Evolutionary conservation across 2,329 filamentous ascomycete species (phyloP).

Genomic region (Lasiodiplodia sp.): DNA sequence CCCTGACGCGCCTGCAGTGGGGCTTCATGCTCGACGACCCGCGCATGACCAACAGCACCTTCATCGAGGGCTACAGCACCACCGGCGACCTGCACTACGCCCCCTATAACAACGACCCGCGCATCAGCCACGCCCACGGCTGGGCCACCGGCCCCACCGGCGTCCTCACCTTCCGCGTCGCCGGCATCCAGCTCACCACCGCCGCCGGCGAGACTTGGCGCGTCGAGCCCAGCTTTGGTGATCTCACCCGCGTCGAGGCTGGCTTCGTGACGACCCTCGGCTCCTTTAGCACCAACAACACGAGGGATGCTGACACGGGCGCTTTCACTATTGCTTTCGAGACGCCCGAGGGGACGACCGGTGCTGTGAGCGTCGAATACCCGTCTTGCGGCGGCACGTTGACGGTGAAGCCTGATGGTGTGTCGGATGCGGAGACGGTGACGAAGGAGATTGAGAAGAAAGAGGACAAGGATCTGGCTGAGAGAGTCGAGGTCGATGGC

Average conservation of each 20-base stretch:
- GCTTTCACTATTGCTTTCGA: constrained; percentile 42
- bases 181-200: constrained; percentile 53
- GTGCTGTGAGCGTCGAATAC: constrained; percentile 40
- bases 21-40: constrained; percentile 67
- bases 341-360: constrained; percentile 41
- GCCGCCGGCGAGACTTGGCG: constrained; percentile 53
- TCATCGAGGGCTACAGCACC: constrained; percentile 65
- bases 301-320: constrained; percentile 31
- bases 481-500: constrained; percentile 33
- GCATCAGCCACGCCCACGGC: constrained; percentile 53
- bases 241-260: constrained; percentile 52
- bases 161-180: constrained; percentile 50
- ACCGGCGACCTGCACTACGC: constrained; percentile 61
- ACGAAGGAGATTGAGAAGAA: background rate
- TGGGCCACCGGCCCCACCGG: constrained; percentile 49
- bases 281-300: constrained; percentile 39
- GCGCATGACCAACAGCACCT: constrained; percentile 64
- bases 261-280: constrained; percentile 57
- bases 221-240: constrained; percentile 54
- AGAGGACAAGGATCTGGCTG: background rate
- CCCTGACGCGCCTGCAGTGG: constrained; percentile 65
- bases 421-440: background rate
- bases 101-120: constrained; percentile 46
- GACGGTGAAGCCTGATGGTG: constrained; percentile 14
- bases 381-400: constrained; percentile 36